Conservation (phyloP, 108 stramenopile species). For the Asterionellopsis glacialis region DNA sequence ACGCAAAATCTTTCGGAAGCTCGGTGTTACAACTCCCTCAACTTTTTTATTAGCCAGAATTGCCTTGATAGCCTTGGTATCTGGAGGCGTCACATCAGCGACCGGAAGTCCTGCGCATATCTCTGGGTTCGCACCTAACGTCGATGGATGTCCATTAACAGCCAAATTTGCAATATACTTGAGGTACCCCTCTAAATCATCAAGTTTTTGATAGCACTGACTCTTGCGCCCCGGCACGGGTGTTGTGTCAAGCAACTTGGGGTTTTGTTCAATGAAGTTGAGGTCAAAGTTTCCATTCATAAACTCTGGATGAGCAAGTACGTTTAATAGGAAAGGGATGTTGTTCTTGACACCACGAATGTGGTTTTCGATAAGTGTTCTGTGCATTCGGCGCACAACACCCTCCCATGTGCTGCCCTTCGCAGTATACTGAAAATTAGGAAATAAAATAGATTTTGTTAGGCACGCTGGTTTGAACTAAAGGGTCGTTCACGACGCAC, state of each 20-base stretch:
- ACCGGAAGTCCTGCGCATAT: conserved; percentile 30
- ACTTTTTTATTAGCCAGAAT: conserved; percentile 26
- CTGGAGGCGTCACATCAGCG: conserved; percentile 39
- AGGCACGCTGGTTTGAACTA: too few relatives aligned
- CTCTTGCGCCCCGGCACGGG: conserved; percentile 39
- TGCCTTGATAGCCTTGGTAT: conserved; percentile 14
- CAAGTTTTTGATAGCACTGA: conserved; percentile 51
- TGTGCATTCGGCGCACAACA: conserved; percentile 46
- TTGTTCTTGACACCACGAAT: conserved; percentile 57
- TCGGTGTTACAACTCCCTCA: too few relatives aligned
- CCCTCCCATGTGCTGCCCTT: conserved; percentile 44
- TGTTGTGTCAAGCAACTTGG: conserved; percentile 16
- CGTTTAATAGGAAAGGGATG: conserved; percentile 58
- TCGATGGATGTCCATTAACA: conserved; percentile 71
- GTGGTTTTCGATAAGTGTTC: conserved; percentile 55
- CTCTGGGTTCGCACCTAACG: conserved; percentile 53
- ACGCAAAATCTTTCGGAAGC: too few relatives aligned
- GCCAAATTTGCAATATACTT: conserved; percentile 53
- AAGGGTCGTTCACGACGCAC: too few relatives aligned
- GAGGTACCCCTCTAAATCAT: not conserved
- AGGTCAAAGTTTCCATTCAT: conserved; percentile 64
- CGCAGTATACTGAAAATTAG: conserved; percentile 30
- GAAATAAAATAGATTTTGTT: too few relatives aligned
- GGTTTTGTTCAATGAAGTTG: conserved; percentile 63
- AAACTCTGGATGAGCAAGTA: conserved; percentile 64